Base-by-base conservation (phyloP, 805 yeast species). In the Candida berthetii region DNA sequence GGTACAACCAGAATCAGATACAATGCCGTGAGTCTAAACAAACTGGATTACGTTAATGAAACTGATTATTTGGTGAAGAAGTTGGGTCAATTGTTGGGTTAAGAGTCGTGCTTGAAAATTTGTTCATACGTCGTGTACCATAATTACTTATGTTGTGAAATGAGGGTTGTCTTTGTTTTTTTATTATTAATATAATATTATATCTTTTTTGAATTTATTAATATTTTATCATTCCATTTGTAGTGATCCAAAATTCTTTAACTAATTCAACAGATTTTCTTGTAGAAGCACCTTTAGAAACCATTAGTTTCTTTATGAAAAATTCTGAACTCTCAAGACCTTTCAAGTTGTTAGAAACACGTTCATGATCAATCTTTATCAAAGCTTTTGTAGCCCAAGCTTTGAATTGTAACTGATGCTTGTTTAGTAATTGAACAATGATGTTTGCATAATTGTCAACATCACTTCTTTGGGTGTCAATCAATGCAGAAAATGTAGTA, bases 1-100 rank as follows among this genome's bases (percentile, higher is more conserved):
- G 96, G 89, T 40, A 76, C 74, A 37, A 73, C 76, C 25, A 76
- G 91, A 60, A 78, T 86, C 15, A 77, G 96, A 59, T 87, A 82
- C 58, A 82, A 82, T 42, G 85, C 77, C 3, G 66, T 77, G 38
- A 71, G 74, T 14, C 49, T 82, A 22, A 68, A 69, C 39, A 68
- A 68, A 32, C 53, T 85, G 40, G 79, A 82, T 50, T 82, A 60
- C 54, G 65, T 64, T 42, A 70, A 70, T 28, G 95, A 85, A 61
- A 71, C 80, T 44, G 84, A 78, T 36, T 73, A 61, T 38, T 68
- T 85, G 53, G 70, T 73, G 10, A 50, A 50, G 31, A 64, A 66
- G 42, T 50, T 68, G 22, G 52, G 50, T 9, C 45, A 45, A 22
- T 25, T 51, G 22, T 33, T 43, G 11, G 45, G 44, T 24, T 54